Percentiles rank a stretch among this genome's conserved stretches.
These are phyloP conservation scores for Xylariaceae sp. DNA, from an alignment of 2,329 filamentous ascomycete genomes.

Conservation along the genomic window DNA sequence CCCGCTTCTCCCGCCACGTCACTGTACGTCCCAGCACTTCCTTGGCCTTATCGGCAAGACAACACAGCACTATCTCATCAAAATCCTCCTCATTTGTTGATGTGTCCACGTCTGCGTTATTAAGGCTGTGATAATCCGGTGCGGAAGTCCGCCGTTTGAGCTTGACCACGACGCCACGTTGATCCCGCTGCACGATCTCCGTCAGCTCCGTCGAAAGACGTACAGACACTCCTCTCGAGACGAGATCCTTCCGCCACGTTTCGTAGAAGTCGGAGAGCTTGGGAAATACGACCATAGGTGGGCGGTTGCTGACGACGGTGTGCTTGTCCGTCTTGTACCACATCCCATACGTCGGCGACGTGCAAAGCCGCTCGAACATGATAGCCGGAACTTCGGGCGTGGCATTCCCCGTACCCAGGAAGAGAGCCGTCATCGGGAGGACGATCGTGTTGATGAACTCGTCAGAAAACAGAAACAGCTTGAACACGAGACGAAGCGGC, in stretches of 20 bases:
- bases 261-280: constrained; percentile 53
- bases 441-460: constrained; percentile 32
- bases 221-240: constrained; percentile 48
- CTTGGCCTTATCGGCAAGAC: constrained; percentile 60
- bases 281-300: constrained; percentile 57
- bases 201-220: constrained; percentile 51
- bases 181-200: constrained; percentile 45
- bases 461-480: constrained; percentile 33
- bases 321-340: constrained; percentile 45
- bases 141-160: constrained; percentile 37
- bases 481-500: constrained; percentile 36
- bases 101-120: constrained; percentile 25
- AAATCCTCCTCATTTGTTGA: constrained; percentile 54
- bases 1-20: constrained; percentile 57
- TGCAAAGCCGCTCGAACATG: constrained; percentile 36
- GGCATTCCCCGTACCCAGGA: constrained; percentile 34
- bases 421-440: constrained; percentile 37
- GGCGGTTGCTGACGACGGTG: constrained; percentile 41
- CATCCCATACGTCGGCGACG: constrained; percentile 52
- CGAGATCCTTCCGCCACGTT: constrained; percentile 47
- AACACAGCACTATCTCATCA: constrained; percentile 64
- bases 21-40: constrained; percentile 55
- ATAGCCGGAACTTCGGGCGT: constrained; percentile 34
- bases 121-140: constrained; percentile 33
- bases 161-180: constrained; percentile 47